phyloP scores from a whole-genome alignment of 768 basidiomycete species.

The Ramaria sp. region DNA sequence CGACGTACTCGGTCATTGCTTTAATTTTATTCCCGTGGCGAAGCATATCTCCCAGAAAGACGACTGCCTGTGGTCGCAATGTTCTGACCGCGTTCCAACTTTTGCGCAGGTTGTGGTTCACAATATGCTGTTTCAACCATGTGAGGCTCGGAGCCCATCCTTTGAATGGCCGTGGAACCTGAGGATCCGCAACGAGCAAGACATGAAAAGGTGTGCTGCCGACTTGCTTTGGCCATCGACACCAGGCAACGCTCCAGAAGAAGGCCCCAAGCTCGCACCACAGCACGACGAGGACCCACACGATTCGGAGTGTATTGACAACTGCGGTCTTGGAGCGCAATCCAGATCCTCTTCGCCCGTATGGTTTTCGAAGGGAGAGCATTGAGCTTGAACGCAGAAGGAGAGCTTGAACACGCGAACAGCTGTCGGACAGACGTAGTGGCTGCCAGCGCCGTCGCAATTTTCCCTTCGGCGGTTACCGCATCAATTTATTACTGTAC shows the following conservation, averaged over 20 bases:
- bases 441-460: neutral
- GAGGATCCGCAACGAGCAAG: conserved; percentile 83
- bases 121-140: conserved; percentile 50
- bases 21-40: conserved; percentile 67
- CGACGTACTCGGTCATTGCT: conserved; percentile 56
- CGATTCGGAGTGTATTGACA: conserved; percentile 35
- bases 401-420: neutral
- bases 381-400: neutral
- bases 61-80: conserved; percentile 55
- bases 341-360: neutral
- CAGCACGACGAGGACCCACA: conserved; percentile 54
- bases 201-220: conserved; percentile 30
- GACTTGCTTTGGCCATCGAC: conserved; percentile 48
- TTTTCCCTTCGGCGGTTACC: too few relatives aligned
- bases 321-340: neutral
- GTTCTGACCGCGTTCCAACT: conserved; percentile 63
- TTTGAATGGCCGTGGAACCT: conserved; percentile 72
- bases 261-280: conserved; percentile 67
- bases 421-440: too few relatives aligned
- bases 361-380: neutral
- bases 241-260: conserved; percentile 31
- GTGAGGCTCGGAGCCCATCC: conserved; percentile 43
- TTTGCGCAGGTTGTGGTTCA: conserved; percentile 78
- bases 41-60: conserved; percentile 91
- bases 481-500: too few relatives aligned